Percentiles rank a stretch among this genome's conserved stretches.
Evolutionary conservation across 1,284 basidiomycete genomes (phyloP).

Genomic region (Cryptococcus sp.): DNA sequence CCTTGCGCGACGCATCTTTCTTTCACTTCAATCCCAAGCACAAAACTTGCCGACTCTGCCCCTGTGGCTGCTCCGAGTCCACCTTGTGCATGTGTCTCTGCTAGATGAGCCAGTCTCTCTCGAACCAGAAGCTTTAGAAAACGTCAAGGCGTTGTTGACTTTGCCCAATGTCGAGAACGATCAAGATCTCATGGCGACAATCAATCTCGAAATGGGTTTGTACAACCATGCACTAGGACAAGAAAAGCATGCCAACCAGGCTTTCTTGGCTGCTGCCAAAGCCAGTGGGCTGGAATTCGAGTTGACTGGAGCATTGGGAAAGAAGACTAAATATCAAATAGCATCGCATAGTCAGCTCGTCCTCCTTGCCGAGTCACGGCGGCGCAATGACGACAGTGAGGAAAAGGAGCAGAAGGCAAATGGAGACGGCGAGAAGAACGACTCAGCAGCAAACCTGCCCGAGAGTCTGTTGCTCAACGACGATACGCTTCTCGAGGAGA

Average conservation of each 20-base stretch:
- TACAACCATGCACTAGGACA: conserved; percentile 69
- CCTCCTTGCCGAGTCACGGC: conserved; percentile 82
- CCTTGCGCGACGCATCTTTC: conserved; percentile 71
- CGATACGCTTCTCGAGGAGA: conserved; percentile 93
- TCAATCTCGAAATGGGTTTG: conserved; percentile 79
- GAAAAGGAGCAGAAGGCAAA: conserved; percentile 7
- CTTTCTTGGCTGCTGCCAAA: conserved; percentile 76
- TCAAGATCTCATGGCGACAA: conserved; percentile 65
- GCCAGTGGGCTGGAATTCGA: conserved; percentile 82
- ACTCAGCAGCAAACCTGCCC: conserved; percentile 59
- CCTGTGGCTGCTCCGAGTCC: conserved; percentile 81
- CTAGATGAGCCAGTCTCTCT: conserved; percentile 81
- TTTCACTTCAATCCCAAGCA: conserved; percentile 52
- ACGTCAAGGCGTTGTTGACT: conserved; percentile 58
- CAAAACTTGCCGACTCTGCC: conserved; percentile 55
- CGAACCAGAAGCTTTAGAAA: conserved; percentile 57
- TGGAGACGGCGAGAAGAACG: conserved; percentile 1
- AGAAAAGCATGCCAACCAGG: conserved; percentile 75
- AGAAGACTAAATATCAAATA: conserved; percentile 91
- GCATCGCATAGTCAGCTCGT: conserved; percentile 85
- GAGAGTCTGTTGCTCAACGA: conserved; percentile 85
- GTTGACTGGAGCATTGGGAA: conserved; percentile 89
- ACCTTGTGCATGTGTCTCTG: conserved; percentile 75
- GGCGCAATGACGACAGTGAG: conserved; percentile 52
- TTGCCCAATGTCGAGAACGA: conserved; percentile 16